Percentiles rank a stretch among this genome's conserved stretches.
These are phyloP conservation scores for Mycena leptocephala DNA, from an alignment of 768 basidiomycete species.

Conservation along the genomic window DNA sequence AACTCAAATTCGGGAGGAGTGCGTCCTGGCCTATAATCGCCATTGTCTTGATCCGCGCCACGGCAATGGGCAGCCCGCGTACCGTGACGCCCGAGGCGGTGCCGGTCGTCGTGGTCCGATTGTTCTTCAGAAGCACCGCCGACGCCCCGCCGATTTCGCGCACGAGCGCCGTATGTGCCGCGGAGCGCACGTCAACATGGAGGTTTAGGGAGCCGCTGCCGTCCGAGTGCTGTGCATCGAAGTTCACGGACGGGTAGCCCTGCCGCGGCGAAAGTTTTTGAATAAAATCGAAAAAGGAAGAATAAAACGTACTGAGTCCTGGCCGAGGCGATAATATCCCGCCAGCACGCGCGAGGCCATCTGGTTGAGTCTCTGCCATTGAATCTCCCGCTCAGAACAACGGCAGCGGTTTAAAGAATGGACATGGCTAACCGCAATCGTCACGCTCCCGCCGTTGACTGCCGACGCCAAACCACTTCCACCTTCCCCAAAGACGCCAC, in stretches of 20 bases:
- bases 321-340: conserved; percentile 37
- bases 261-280: conserved; percentile 27
- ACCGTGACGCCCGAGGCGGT: conserved; percentile 51
- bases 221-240: conserved; percentile 62
- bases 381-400: neutral
- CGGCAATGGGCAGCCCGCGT: conserved; percentile 61
- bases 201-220: conserved; percentile 63
- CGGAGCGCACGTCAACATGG: conserved; percentile 59
- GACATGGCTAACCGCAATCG: neutral
- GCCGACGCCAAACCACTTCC: conserved; percentile 41
- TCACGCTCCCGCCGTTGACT: neutral
- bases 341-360: conserved; percentile 40
- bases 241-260: conserved; percentile 63
- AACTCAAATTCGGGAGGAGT: conserved; percentile 63
- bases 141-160: conserved; percentile 77
- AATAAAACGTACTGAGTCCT: conserved; percentile 4
- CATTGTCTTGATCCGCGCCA: conserved; percentile 66
- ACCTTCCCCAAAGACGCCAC: conserved; percentile 51
- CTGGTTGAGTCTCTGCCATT: conserved; percentile 36
- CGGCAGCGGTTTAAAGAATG: neutral
- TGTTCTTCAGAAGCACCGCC: conserved; percentile 82
- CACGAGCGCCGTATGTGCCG: conserved; percentile 65
- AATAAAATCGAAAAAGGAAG: neutral
- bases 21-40: conserved; percentile 77
- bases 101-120: conserved; percentile 52